These are phyloP conservation scores for Saksenaea oblongispora DNA, from an alignment of 371 early-diverging fungal species.

Conservation along the genomic window DNA sequence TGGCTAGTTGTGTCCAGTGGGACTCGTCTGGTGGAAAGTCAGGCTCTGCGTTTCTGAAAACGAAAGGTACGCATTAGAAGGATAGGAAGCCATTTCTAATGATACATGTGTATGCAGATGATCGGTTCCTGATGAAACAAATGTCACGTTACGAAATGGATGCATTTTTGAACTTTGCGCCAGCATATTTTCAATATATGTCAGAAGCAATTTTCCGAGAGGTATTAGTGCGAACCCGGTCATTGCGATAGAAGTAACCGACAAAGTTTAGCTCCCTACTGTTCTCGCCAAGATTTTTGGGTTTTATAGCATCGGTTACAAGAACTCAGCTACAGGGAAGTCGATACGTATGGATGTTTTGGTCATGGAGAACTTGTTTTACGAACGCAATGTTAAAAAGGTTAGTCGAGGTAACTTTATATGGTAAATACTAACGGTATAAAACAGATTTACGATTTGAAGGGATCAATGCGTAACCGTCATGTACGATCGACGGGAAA, in stretches of 20 bases:
- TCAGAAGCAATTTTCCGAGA: slow-evolving; percentile 83
- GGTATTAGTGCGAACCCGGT: slow-evolving; percentile 26
- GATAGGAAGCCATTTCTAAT: background rate
- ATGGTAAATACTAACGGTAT: background rate
- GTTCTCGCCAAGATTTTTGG: slow-evolving; percentile 95
- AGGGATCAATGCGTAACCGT: slow-evolving; percentile 95
- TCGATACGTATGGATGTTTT: slow-evolving; percentile 88
- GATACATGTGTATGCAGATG: slow-evolving; percentile 54
- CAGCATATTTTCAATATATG: slow-evolving; percentile 93
- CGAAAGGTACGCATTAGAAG: slow-evolving; percentile 46
- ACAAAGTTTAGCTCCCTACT: slow-evolving; percentile 65
- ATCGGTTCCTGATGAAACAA: slow-evolving; percentile 93
- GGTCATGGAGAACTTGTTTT: slow-evolving; percentile 97
- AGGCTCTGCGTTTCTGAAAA: slow-evolving; percentile 90
- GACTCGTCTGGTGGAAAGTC: slow-evolving; percentile 92
- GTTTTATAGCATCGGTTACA: slow-evolving; percentile 88
- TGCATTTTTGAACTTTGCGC: slow-evolving; percentile 91
- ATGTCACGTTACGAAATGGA: slow-evolving; percentile 86
- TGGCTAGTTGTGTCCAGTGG: slow-evolving; percentile 88
- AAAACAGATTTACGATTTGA: slow-evolving; percentile 86
- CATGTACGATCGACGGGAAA: slow-evolving; percentile 89
- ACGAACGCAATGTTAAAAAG: slow-evolving; percentile 75
- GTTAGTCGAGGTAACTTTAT: slow-evolving; percentile 25
- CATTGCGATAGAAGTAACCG: background rate
- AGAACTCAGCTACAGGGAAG: slow-evolving; percentile 80